Percentiles rank a stretch among this genome's conserved stretches.
These are phyloP conservation scores for Colletotrichum sp. DNA, from an alignment of 2,329 filamentous ascomycete genomes.

Conservation along the genomic window DNA sequence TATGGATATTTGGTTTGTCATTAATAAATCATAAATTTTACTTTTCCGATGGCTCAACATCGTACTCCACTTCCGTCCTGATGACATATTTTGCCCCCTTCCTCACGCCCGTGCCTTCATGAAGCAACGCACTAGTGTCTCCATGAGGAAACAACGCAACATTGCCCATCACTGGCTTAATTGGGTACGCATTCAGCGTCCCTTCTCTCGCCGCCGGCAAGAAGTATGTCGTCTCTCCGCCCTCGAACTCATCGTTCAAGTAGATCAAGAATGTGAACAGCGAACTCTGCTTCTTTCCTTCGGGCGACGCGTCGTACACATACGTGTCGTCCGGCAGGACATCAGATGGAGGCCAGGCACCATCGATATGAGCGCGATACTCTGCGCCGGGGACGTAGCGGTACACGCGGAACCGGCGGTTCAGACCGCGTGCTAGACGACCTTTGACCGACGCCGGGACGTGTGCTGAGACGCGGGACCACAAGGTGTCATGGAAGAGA, in stretches of 20 bases:
- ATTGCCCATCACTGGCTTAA: conserved; percentile 71
- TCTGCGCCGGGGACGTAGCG: conserved; percentile 76
- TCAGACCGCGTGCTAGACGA: conserved; percentile 65
- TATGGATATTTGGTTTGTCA: background rate
- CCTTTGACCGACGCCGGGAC: conserved; percentile 62
- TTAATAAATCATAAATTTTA: background rate
- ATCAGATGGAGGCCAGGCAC: conserved; percentile 75
- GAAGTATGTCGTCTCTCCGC: conserved; percentile 75
- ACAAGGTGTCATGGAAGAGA: conserved; percentile 66
- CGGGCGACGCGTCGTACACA: conserved; percentile 69
- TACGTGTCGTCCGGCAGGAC: conserved; percentile 64
- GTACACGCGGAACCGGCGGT: conserved; percentile 74
- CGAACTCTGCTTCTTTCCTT: conserved; percentile 65
- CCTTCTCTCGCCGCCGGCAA: conserved; percentile 68
- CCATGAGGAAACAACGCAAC: conserved; percentile 75
- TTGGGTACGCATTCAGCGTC: conserved; percentile 70
- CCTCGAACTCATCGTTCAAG: conserved; percentile 74
- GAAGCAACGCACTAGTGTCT: conserved; percentile 67
- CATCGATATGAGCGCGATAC: conserved; percentile 74
- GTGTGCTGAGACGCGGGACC: conserved; percentile 63
- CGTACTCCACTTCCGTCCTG: conserved; percentile 73
- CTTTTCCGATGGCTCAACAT: conserved; percentile 49
- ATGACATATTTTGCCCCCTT: conserved; percentile 73
- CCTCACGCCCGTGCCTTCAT: conserved; percentile 74
- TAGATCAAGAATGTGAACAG: conserved; percentile 74